Evolutionary conservation across 768 basidiomycete genomes (phyloP).

Genomic region (Coprinopsis strossmayeri): DNA sequence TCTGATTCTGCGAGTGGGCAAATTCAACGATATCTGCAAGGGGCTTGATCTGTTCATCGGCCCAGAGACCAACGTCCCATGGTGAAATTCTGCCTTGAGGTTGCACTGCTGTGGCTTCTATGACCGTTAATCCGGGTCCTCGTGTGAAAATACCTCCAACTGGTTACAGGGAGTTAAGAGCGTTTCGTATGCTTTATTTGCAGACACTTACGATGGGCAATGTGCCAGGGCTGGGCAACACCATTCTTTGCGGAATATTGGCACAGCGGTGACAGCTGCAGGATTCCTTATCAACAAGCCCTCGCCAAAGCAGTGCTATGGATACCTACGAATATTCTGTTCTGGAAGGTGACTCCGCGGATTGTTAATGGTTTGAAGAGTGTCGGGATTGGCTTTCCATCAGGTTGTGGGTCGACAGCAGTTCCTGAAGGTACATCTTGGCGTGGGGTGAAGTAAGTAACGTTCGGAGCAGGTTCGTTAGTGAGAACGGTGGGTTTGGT

Average conservation of each 20-base stretch:
- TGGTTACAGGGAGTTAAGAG: conserved; percentile 16
- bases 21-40: conserved; percentile 53
- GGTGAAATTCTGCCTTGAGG: conserved; percentile 63
- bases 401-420: conserved; percentile 33
- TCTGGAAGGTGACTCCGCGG: conserved; percentile 45
- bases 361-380: conserved; percentile 53
- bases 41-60: conserved; percentile 43
- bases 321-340: conserved; percentile 41
- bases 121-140: conserved; percentile 48
- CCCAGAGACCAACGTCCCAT: conserved; percentile 59
- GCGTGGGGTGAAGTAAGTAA: conserved; percentile 40
- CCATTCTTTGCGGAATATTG: conserved; percentile 58
- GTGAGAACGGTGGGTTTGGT: no score
- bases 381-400: conserved; percentile 26
- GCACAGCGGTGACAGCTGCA: conserved; percentile 47
- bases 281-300: not conserved
- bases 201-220: conserved; percentile 48
- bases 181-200: conserved; percentile 13
- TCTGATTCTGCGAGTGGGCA: conserved; percentile 64
- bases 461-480: conserved; percentile 34
- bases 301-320: not conserved
- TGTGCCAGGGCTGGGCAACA: conserved; percentile 46
- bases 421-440: conserved; percentile 39
- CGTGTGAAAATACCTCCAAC: conserved; percentile 49
- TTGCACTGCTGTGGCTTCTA: conserved; percentile 64